Evolutionary conservation across 2,329 filamentous ascomycete species (phyloP), one percentile per base, ranked within the genome.

Genomic region (Hirsutella thompsonii): DNA sequence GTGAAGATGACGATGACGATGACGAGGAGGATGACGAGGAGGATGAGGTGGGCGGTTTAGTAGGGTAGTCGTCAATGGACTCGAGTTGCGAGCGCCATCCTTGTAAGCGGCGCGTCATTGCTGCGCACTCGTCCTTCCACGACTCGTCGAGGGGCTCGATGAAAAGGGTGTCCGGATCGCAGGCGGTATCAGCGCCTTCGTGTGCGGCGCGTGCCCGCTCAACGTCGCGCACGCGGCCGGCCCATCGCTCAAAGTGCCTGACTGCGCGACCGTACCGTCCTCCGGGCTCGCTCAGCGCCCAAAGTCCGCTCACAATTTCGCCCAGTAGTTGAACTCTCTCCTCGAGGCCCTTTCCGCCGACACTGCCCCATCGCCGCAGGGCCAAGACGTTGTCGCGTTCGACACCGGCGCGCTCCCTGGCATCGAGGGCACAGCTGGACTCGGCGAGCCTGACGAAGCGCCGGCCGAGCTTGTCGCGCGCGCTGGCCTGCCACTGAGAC

Each of bases 241-340:
- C 61, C 79, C 79, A 83, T 38, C 57, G 62, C 55, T 81, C 77
- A 49, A 83, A 83, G 32, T 61, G 64, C 42, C 66, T 56, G 23
- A 76, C 68, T 1, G 74, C 59, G 18, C 73, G 65, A 11, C 64
- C 63, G 48, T 79, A 79, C 47, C 71, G 68, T 3, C 75, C 76
- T 2, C 67, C 70, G 0, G 66, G 59, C 42, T 74, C 74, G 37
- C 70, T 68, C 38, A 82, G 56, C 34, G 62, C 59, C 72, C 77
- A 81, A 2, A 81, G 58, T 2, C 73, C 71, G 10, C 64, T 66
- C 5, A 81, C 52, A 14, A 79, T 65, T 21, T 66, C 64, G 49
- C 79, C 76, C 9, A 84, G 60, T 1, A 63, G 55, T 49, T 75
- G 76, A 2, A 82, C 59, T 47, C 67, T 72, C 48, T 75, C 72